A percentile compares a stretch with the other conserved stretches of the same genome.
Evolutionary conservation across 495 filamentous ascomycete genomes (phyloP).

Genomic region (Entonaema liquescens): DNA sequence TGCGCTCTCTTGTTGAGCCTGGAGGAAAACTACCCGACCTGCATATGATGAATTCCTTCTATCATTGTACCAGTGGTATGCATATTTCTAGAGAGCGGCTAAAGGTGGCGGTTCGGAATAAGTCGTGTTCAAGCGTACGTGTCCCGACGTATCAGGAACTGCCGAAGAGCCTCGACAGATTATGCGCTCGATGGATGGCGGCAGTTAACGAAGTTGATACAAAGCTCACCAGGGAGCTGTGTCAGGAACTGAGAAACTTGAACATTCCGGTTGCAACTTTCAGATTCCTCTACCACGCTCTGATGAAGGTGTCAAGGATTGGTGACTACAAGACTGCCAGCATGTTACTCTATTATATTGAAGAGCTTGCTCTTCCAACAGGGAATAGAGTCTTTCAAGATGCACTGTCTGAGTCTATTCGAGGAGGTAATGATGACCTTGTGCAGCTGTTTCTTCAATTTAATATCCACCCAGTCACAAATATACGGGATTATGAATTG

Average conservation of each 20-base stretch:
- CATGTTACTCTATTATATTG: neutral
- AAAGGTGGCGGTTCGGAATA: no score
- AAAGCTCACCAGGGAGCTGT: neutral
- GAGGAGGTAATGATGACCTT: neutral
- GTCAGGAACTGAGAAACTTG: neutral
- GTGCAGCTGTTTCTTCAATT: neutral
- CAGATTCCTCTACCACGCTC: neutral
- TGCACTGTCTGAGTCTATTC: neutral
- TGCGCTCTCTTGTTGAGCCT: neutral
- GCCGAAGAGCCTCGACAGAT: neutral
- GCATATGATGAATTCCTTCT: no score
- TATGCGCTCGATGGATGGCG: neutral
- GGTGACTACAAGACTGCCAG: neutral
- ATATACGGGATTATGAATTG: neutral
- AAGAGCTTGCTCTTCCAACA: neutral
- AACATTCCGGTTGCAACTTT: neutral
- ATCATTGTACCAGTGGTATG: no score
- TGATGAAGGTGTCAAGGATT: neutral
- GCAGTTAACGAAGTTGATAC: neutral
- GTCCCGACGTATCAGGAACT: no score
- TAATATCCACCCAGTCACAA: neutral
- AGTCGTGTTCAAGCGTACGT: no score
- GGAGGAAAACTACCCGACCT: no score
- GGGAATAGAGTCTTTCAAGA: neutral
- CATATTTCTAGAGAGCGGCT: no score